phyloP scores from a whole-genome alignment of 768 basidiomycete species.

The Macrocybe gigantea region DNA sequence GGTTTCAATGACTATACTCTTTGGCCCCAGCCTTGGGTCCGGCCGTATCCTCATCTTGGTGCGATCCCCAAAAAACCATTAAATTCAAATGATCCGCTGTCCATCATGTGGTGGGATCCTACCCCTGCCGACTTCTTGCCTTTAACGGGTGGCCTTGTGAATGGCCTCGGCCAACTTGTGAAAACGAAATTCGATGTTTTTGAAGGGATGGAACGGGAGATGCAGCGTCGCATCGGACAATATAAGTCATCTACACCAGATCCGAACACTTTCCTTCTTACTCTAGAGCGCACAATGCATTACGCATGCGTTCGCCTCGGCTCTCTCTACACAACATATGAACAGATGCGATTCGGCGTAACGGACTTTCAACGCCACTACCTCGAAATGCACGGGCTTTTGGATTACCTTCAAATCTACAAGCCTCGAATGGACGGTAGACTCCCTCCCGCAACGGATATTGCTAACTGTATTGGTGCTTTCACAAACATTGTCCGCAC shows the following conservation, averaged over 20 bases:
- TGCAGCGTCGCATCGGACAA: neutral
- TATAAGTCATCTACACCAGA: neutral
- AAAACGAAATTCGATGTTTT: neutral
- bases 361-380: neutral
- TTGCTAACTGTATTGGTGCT: neutral
- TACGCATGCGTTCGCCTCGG: neutral
- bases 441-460: neutral
- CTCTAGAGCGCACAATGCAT: neutral
- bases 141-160: neutral
- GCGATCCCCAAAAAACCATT: neutral
- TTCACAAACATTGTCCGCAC: neutral
- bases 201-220: neutral
- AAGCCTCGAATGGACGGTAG: neutral
- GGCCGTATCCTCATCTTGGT: neutral
- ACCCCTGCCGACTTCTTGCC: neutral
- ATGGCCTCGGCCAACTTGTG: neutral
- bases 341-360: neutral
- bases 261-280: neutral
- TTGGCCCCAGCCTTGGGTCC: neutral
- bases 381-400: neutral
- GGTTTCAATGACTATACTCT: neutral
- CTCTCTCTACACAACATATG: neutral
- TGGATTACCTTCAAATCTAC: neutral
- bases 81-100: neutral
- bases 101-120: neutral